phyloP scores from a whole-genome alignment of 805 yeast species.

The Barnettozyma populi region DNA sequence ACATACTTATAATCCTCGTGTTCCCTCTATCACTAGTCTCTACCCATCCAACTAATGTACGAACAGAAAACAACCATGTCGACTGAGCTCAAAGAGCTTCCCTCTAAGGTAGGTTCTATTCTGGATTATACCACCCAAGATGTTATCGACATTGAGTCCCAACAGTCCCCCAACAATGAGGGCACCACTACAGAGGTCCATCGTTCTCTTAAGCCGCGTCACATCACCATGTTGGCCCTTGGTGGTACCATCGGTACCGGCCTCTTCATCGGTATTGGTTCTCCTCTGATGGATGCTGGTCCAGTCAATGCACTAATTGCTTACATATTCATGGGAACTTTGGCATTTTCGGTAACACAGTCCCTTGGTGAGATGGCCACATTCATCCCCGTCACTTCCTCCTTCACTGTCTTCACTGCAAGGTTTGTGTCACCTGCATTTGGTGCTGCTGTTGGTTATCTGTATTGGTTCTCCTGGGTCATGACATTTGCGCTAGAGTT shows the following conservation, averaged over 20 bases:
- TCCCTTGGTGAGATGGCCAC: constrained; percentile 81
- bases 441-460: constrained; percentile 70
- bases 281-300: constrained; percentile 53
- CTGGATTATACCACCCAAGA: background rate
- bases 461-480: constrained; percentile 77
- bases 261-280: constrained; percentile 58
- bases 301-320: constrained; percentile 66
- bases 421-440: constrained; percentile 62
- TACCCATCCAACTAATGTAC: background rate
- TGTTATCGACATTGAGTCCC: background rate
- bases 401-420: constrained; percentile 64
- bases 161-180: constrained; percentile 11
- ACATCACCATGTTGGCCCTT: constrained; percentile 69
- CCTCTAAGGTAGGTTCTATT: background rate
- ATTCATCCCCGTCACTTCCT: constrained; percentile 60
- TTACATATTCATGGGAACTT: constrained; percentile 58
- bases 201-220: constrained; percentile 61
- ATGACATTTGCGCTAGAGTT: constrained; percentile 72
- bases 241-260: constrained; percentile 84
- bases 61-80: background rate
- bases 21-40: background rate
- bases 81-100: background rate
- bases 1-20: background rate
- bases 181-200: constrained; percentile 39
- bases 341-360: constrained; percentile 63